phyloP scores from a whole-genome alignment of 2,329 filamentous ascomycete genomes.

The Curvularia eragrostidis region DNA sequence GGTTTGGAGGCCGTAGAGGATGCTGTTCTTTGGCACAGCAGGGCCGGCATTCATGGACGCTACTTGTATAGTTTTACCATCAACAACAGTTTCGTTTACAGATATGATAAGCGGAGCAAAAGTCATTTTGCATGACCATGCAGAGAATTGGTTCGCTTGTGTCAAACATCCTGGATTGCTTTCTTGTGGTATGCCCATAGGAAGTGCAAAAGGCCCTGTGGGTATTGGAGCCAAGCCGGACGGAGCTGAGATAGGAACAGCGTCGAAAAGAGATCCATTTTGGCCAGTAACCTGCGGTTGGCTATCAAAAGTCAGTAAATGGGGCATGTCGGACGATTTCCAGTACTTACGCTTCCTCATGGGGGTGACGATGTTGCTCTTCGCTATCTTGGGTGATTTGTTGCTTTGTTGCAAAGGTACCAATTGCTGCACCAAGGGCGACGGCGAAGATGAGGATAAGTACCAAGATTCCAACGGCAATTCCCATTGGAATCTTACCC shows the following conservation, averaged over 20 bases:
- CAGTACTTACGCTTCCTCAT: slow-evolving; percentile 42
- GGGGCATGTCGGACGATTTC: not conserved
- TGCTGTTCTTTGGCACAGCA: slow-evolving; percentile 48
- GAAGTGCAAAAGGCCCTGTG: slow-evolving; percentile 59
- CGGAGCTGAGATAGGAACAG: slow-evolving; percentile 58
- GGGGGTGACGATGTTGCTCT: slow-evolving; percentile 20
- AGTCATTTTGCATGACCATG: slow-evolving; percentile 59
- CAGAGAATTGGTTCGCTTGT: slow-evolving; percentile 52
- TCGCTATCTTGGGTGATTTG: slow-evolving; percentile 26
- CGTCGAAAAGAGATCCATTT: slow-evolving; percentile 58
- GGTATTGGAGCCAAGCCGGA: slow-evolving; percentile 55
- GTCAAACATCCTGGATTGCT: slow-evolving; percentile 59
- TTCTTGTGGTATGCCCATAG: slow-evolving; percentile 55
- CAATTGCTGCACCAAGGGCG: slow-evolving; percentile 61
- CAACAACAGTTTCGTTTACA: slow-evolving; percentile 29
- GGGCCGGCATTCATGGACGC: slow-evolving; percentile 36
- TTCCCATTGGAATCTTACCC: slow-evolving; percentile 59
- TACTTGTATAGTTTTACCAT: slow-evolving; percentile 18
- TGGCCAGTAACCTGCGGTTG: slow-evolving; percentile 56
- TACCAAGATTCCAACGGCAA: slow-evolving; percentile 56
- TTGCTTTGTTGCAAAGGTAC: slow-evolving; percentile 58
- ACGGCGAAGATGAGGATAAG: slow-evolving; percentile 56
- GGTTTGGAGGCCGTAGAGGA: slow-evolving; percentile 68
- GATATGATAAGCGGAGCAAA: slow-evolving; percentile 44
- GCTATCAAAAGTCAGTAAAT: slow-evolving; percentile 32